phyloP scores from a whole-genome alignment of 129 eudicot genomes.

The Heracleum sosnowskyi region DNA sequence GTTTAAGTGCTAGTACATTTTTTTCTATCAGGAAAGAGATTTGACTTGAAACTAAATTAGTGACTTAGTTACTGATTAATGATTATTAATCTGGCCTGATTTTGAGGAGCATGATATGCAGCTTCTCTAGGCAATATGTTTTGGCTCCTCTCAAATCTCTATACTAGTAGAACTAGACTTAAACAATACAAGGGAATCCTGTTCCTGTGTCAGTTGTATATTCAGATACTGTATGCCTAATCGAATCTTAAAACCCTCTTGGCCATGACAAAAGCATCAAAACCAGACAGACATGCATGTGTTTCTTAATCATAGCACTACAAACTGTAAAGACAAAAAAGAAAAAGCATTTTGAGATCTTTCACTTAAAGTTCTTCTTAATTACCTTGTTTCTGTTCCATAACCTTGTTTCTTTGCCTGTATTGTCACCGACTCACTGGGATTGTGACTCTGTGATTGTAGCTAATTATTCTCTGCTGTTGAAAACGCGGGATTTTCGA shows the following conservation, averaged over 20 bases:
- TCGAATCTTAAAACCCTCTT: not conserved
- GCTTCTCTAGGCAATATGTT: constrained; percentile 4
- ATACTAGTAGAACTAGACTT: not conserved
- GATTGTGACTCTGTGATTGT: not conserved
- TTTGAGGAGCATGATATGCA: not conserved
- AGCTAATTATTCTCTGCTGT: not conserved
- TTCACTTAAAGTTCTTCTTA: constrained; percentile 14
- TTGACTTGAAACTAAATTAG: not conserved
- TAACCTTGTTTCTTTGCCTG: not conserved
- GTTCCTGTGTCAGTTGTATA: not conserved
- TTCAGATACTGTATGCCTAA: not conserved
- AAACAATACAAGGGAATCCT: not conserved
- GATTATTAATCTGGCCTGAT: not conserved
- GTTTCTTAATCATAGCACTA: constrained; percentile 12
- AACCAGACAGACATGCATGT: constrained; percentile 21
- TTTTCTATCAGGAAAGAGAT: not conserved
- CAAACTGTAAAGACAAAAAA: constrained; percentile 25
- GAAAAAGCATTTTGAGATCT: constrained; percentile 5
- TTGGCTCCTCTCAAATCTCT: not conserved
- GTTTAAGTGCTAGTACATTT: not conserved
- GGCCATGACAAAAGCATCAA: constrained; percentile 5
- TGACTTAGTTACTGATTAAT: not conserved
- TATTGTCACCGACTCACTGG: not conserved
- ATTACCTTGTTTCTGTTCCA: not conserved
- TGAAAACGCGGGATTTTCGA: not conserved